Percentiles rank a stretch among this genome's conserved stretches.
Evolutionary conservation across 1,284 basidiomycete species (phyloP).

Genomic region (Puccinia coronata): DNA sequence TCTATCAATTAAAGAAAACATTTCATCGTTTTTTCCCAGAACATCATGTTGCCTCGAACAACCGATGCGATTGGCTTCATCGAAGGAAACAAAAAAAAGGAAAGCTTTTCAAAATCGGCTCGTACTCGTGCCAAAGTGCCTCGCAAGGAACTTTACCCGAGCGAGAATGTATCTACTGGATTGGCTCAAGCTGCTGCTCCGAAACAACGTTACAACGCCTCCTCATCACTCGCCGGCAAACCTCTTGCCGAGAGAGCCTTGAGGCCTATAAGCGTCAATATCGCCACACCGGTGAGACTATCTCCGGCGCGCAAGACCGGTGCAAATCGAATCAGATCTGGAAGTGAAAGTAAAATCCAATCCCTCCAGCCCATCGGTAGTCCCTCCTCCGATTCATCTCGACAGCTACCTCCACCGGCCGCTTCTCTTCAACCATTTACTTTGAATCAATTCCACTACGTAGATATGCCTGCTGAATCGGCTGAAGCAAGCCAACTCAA

Average conservation of each 20-base stretch:
- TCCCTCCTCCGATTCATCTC: slow-evolving; percentile 3
- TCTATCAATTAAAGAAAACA: not conserved
- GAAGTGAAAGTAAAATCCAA: slow-evolving; percentile 35
- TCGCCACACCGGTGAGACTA: not conserved
- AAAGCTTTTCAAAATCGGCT: not conserved
- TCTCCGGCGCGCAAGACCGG: not conserved
- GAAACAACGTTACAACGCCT: not conserved
- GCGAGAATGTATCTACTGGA: slow-evolving; percentile 1
- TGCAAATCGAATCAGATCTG: slow-evolving; percentile 20
- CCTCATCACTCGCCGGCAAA: not conserved
- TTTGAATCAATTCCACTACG: not conserved
- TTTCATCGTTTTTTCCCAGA: not conserved
- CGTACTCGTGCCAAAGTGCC: slow-evolving; percentile 4
- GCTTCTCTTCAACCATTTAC: not conserved
- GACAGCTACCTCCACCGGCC: not conserved
- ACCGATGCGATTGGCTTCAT: not conserved
- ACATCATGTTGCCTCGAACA: not conserved
- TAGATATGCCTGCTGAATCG: not conserved
- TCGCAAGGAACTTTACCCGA: slow-evolving; percentile 3
- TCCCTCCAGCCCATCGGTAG: slow-evolving; percentile 20
- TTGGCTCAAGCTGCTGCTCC: not conserved
- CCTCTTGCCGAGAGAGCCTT: not conserved
- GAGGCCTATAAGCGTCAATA: slow-evolving; percentile 20
- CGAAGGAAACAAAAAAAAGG: slow-evolving; percentile 2
- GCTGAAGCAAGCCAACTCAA: not conserved